Evolutionary conservation across 23 red algal genomes (phyloP).

Genomic region (Agarophyton chilense): DNA sequence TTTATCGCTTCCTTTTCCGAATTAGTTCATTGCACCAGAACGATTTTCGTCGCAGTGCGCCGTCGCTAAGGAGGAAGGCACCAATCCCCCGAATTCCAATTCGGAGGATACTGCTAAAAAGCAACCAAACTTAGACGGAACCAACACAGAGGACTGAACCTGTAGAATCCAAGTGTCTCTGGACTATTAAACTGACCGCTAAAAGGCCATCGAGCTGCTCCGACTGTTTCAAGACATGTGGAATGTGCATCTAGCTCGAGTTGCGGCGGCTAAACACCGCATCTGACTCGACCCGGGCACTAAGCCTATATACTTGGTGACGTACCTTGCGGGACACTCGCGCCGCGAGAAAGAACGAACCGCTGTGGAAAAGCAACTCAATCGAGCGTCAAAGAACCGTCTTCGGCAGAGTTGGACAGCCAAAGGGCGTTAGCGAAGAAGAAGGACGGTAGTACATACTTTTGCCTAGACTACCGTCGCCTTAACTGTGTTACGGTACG

Average conservation of each 20-base stretch:
- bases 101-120: neutral
- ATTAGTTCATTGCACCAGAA: neutral
- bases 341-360: neutral
- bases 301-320: neutral
- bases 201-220: neutral
- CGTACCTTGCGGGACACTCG: neutral
- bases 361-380: neutral
- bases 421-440: neutral
- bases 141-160: neutral
- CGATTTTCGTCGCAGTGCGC: neutral
- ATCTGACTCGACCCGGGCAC: neutral
- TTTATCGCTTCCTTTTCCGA: conserved; percentile 6
- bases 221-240: conserved; percentile 1
- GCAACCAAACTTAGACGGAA: no score
- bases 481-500: conserved; percentile 22
- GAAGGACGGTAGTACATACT: conserved; percentile 11
- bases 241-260: neutral
- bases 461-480: conserved; percentile 31
- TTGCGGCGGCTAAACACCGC: neutral
- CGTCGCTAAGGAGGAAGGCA: neutral
- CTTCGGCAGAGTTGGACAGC: neutral
- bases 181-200: neutral
- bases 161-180: neutral
- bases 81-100: neutral
- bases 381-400: neutral